Base-by-base conservation (phyloP, 2,329 filamentous ascomycete genomes). In the Neofusicoccum laricinum region DNA sequence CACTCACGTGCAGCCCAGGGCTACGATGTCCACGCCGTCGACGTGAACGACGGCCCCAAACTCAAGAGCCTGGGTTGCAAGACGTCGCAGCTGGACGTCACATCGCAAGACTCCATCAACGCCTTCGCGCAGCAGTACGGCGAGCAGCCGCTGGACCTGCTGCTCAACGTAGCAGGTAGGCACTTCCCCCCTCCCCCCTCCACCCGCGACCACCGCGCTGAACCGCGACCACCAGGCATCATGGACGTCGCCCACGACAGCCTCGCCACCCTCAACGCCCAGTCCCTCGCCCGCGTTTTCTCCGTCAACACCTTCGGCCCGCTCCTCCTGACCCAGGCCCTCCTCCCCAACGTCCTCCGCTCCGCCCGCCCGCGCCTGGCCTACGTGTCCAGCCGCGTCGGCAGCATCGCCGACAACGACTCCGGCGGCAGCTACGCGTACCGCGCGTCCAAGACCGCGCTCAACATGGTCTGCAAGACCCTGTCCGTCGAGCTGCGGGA, bases 241-340 rank as follows among this genome's bases (percentile, higher is more conserved):
- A 76, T 78, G 69, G 69, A 69, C 14, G 57, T 66, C 7, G 69
- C 72, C 36, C 64, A 73, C 34, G 78, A 81, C 67, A 70, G 67
- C 14, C 66, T 79, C n/a, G 63, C 70, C 21, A 74, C 70, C 15
- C 68, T 78, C 43, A 70, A 68, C 51, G 66, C 69, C 15, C 64
- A 69, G 5, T 68, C 69, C 12, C 69, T 82, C 11, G 68, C 74
- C 36, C 69, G 67, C 12, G 75, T 75, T 19, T 82, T 82, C 67
- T 72, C 75, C 14, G 75, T 79, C 66, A 82, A 82, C 68, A 76
- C 79, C 0, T 80, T 79, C 61, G 80, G 79, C 0, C 79, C 79
- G 0, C 70, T 82, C 10, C 71, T 82, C 3, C 71, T 82, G 0
- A 81, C 77, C 0, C 78, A 81, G 70, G 76, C 79, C 1, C 72